Evolutionary conservation across 2,329 filamentous ascomycete species (phyloP).

Genomic region (Acrodontium crateriforme): DNA sequence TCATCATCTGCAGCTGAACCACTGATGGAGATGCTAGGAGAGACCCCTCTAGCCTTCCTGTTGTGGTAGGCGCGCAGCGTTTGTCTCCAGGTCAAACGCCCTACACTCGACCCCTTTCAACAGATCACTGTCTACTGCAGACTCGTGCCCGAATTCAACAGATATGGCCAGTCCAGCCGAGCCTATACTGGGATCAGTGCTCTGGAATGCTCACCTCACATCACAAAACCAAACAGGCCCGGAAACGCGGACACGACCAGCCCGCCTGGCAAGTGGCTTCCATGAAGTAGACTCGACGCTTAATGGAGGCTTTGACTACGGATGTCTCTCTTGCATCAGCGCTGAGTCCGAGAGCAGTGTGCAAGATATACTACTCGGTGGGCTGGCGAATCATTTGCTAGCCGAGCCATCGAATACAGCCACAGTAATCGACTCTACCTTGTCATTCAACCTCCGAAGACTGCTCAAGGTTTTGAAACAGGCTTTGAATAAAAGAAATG

Average conservation of each 20-base stretch:
- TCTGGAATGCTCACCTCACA: constrained; percentile 4
- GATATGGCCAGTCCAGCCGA: constrained; percentile 7
- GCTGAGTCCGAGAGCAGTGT: constrained; percentile 15
- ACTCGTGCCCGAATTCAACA: too few species aligned
- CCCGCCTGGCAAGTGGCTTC: constrained; percentile 14
- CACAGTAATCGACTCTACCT: constrained; percentile 31
- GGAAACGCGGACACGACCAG: constrained; percentile 2
- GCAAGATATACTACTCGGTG: constrained; percentile 19
- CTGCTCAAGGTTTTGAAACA: constrained; percentile 19
- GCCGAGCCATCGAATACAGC: constrained; percentile 5
- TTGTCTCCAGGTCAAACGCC: neutral
- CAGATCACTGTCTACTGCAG: neutral
- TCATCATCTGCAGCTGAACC: too few species aligned
- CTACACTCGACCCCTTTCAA: neutral
- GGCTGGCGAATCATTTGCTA: constrained; percentile 28
- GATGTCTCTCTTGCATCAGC: constrained; percentile 23
- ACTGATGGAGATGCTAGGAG: neutral
- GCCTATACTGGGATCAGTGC: constrained; percentile 11
- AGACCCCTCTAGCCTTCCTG: neutral
- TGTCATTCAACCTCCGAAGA: constrained; percentile 30
- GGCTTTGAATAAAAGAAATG: constrained; percentile 3
- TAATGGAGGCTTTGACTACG: constrained; percentile 25
- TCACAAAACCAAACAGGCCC: constrained; percentile 1
- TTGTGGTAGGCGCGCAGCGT: neutral
- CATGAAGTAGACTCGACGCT: constrained; percentile 24